These are phyloP conservation scores for Colletotrichum cuscutae DNA, from an alignment of 2,329 filamentous ascomycete genomes.

Conservation along the genomic window DNA sequence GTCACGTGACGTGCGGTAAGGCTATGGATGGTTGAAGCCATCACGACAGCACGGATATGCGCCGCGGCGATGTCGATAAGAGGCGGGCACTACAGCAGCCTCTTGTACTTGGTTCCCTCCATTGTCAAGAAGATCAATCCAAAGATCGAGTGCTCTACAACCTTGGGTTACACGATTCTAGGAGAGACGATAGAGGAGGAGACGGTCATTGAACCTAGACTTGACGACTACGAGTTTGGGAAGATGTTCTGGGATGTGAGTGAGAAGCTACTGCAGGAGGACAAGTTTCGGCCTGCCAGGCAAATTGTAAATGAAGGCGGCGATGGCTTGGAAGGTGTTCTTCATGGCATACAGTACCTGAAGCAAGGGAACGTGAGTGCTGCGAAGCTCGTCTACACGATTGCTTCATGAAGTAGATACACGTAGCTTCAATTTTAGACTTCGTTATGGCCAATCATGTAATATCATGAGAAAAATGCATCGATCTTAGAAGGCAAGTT, in stretches of 20 bases:
- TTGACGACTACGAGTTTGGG: constrained; percentile 48
- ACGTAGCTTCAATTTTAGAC: background rate
- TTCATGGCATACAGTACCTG: constrained; percentile 34
- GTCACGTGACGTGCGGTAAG: no score
- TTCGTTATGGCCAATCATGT: background rate
- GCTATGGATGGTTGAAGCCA: no score
- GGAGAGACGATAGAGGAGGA: constrained; percentile 46
- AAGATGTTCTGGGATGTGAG: constrained; percentile 50
- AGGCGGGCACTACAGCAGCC: constrained; percentile 49
- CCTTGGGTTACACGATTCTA: constrained; percentile 53
- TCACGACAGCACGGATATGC: constrained; percentile 44
- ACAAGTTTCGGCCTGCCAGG: constrained; percentile 47
- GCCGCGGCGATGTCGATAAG: constrained; percentile 43
- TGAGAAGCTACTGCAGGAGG: constrained; percentile 45
- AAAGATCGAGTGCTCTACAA: constrained; percentile 42
- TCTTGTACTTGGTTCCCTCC: constrained; percentile 49
- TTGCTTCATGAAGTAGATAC: constrained; percentile 31
- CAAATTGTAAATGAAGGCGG: constrained; percentile 43
- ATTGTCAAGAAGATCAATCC: constrained; percentile 50
- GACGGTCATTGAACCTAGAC: constrained; percentile 36
- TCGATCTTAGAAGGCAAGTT: no score
- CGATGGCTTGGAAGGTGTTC: constrained; percentile 46
- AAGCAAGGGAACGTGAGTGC: constrained; percentile 49
- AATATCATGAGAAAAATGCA: background rate
- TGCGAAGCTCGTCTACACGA: constrained; percentile 57